Conservation (phyloP, 257 asterid species). For the Forsythia suspensa region DNA sequence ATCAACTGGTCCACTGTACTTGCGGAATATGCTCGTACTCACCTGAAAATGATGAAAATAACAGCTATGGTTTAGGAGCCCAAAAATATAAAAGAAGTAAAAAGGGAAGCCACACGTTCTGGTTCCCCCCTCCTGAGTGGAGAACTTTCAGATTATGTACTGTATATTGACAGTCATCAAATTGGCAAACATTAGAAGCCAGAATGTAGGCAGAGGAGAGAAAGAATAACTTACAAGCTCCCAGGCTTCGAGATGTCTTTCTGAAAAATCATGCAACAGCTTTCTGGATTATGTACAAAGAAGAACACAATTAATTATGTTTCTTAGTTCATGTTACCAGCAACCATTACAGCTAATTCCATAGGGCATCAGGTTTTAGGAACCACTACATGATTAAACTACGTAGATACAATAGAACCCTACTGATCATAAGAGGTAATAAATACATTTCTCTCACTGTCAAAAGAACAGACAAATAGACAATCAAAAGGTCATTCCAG, state of each 20-base stretch:
- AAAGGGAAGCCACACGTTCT: neutral
- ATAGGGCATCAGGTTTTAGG: neutral
- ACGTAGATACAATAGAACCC: neutral
- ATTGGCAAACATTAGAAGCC: neutral
- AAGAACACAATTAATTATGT: neutral
- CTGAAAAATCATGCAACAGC: constrained; percentile 36
- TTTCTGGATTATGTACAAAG: constrained; percentile 42
- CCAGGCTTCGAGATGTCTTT: constrained; percentile 67
- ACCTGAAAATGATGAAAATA: constrained; percentile 40
- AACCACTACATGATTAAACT: constrained; percentile 4
- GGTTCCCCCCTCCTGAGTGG: neutral
- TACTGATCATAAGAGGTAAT: neutral
- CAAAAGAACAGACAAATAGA: neutral
- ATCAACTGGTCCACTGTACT: constrained; percentile 79
- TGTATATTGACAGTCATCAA: neutral
- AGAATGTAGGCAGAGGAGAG: neutral
- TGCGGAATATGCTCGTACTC: constrained; percentile 66
- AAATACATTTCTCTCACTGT: neutral
- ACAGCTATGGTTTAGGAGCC: constrained; percentile 1
- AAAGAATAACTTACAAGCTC: constrained; percentile 55
- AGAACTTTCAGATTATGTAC: neutral
- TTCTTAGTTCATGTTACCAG: neutral
- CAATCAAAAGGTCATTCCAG: neutral
- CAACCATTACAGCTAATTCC: constrained; percentile 9
- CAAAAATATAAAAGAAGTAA: neutral